These are phyloP conservation scores for Ramularia collo-cygni DNA, from an alignment of 2,329 filamentous ascomycete species.

Conservation along the genomic window DNA sequence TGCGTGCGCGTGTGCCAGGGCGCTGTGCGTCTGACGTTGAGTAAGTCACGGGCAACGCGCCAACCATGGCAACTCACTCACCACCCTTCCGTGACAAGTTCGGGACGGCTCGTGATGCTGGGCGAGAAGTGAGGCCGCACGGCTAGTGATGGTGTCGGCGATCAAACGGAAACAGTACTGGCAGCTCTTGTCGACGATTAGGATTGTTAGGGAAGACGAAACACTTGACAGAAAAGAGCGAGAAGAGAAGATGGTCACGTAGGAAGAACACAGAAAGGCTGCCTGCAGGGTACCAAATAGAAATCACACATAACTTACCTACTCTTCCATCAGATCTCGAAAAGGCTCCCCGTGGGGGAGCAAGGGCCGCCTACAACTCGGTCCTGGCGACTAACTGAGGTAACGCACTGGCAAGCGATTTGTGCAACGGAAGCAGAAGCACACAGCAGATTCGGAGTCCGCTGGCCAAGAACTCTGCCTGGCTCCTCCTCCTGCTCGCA, in stretches of 20 bases:
- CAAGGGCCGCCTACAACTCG: conserved; percentile 19
- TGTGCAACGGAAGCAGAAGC: conserved; percentile 20
- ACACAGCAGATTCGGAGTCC: conserved; percentile 11
- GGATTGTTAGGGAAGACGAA: conserved; percentile 3
- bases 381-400: too few species aligned
- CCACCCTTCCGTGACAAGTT: too few species aligned
- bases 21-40: conserved; percentile 18
- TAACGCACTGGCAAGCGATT: conserved; percentile 17
- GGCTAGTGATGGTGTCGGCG: conserved; percentile 12
- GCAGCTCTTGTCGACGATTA: not conserved
- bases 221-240: conserved; percentile 5
- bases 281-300: conserved; percentile 14
- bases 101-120: conserved; percentile 7
- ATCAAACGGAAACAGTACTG: conserved; percentile 8
- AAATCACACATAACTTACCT: conserved; percentile 3
- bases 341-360: conserved; percentile 20
- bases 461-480: not conserved
- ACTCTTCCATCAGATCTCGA: conserved; percentile 9
- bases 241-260: conserved; percentile 8
- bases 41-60: conserved; percentile 13
- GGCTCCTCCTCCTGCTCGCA: too few species aligned
- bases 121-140: conserved; percentile 12
- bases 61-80: conserved; percentile 12
- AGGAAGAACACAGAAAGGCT: conserved; percentile 10
- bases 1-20: conserved; percentile 12